A percentile compares a stretch with the other conserved stretches of the same genome.
These are phyloP conservation scores for Beauveria brongniartii DNA, from an alignment of 2,329 filamentous ascomycete species.

Conservation along the genomic window DNA sequence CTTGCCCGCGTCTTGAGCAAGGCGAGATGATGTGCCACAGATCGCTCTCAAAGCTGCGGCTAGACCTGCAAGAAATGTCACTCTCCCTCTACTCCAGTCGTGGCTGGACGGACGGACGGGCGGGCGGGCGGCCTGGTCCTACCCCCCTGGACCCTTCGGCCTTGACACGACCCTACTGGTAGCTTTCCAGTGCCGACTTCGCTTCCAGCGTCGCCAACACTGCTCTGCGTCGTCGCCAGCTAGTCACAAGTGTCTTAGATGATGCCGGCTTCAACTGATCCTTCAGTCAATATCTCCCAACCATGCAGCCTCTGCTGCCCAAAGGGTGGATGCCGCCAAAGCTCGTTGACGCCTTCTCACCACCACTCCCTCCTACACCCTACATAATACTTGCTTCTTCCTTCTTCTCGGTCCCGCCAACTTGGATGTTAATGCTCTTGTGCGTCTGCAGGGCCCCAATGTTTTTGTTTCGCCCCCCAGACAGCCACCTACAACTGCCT, in stretches of 20 bases:
- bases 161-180: not conserved
- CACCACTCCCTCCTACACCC: slow-evolving; percentile 3
- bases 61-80: slow-evolving; percentile 6
- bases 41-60: slow-evolving; percentile 19
- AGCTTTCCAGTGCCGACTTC: not conserved
- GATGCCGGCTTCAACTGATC: slow-evolving; percentile 18
- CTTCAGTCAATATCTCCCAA: slow-evolving; percentile 24
- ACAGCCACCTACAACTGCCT: not conserved
- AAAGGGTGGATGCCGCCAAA: not conserved
- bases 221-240: not conserved
- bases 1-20: slow-evolving; percentile 14
- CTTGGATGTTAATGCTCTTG: slow-evolving; percentile 22
- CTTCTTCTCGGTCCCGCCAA: slow-evolving; percentile 22
- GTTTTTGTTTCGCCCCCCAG: slow-evolving; percentile 14
- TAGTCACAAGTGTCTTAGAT: slow-evolving; percentile 21
- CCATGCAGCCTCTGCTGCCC: slow-evolving; percentile 5
- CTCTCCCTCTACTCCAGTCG: not conserved
- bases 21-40: slow-evolving; percentile 34
- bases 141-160: not conserved
- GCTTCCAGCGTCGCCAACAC: not conserved
- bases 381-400: not conserved
- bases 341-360: not conserved
- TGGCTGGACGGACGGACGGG: not conserved
- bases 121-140: not conserved
- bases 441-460: slow-evolving; percentile 17